Base-by-base conservation (phyloP, 768 basidiomycete genomes). In the Exidia glandulosa region DNA sequence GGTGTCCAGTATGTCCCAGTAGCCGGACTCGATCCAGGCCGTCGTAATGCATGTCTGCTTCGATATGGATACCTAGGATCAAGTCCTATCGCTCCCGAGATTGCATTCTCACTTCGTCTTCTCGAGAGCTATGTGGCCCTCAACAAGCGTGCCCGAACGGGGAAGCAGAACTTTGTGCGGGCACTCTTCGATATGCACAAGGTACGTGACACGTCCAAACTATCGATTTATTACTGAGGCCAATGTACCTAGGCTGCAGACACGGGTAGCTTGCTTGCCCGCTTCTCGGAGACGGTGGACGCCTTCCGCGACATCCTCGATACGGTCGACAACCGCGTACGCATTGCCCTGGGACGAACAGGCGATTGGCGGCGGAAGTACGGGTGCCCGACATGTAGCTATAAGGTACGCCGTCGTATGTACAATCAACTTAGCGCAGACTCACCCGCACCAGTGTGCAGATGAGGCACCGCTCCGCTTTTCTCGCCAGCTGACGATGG, bases 401-500 rank as follows among this genome's bases (percentile, higher is more conserved):
- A 45, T 19, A 45, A 45, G 41, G 41, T 45, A 10, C 16, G 16
- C 16, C 41, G 41, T 12, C 23, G 5, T 45, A 19, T 19, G 16
- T 19, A 23, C 7, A 5, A 23, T 5, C 41, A 23, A 19, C 41
- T 23, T 10, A 23, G 5, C 23, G 5, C 41, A 19, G 41, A 45
- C 41, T 10, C 16, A 19, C 41, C 5, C 16, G 41, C 16, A n/a
- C 23, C 41, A 45, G 41, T 45, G 41, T 23, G 41, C 64, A 41
- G 66, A 57, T 5, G 67, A 70, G 33, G 52, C 47, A 2, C 7
- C 32, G 23, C 37, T 66, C 2, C 33, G 41, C 2, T 62, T 60
- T n/a, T 27, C 61, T 9, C 60, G 71, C 34, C 63, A 71, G 30
- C 61, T 45, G 3, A 56, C 60, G 0, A 65, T 68, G 59, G 65